phyloP scores from a whole-genome alignment of 139 green algal species.

The Coelastrella sp. region DNA sequence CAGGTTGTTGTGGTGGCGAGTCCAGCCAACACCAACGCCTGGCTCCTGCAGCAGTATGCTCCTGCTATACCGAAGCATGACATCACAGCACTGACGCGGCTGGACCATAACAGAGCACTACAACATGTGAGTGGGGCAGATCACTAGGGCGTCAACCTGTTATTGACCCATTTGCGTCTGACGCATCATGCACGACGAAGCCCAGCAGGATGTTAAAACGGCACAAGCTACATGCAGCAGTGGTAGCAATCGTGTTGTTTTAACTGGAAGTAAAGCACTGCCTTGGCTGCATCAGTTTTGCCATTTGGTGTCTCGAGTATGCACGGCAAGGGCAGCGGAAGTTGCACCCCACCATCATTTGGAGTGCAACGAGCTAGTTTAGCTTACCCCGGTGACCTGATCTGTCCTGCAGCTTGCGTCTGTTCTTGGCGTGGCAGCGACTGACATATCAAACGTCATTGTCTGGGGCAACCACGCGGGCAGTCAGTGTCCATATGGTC shows the following conservation, averaged over 20 bases:
- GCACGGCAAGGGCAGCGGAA: too few relatives aligned
- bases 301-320: too few relatives aligned
- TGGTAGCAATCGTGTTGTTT: too few relatives aligned
- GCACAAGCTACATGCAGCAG: too few relatives aligned
- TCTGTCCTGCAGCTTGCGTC: not conserved
- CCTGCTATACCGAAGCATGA: slow-evolving; percentile 7
- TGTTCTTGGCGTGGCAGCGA: not conserved
- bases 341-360: too few relatives aligned
- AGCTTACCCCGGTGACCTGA: not conserved
- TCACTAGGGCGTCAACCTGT: not conserved
- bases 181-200: too few relatives aligned
- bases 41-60: slow-evolving; percentile 11
- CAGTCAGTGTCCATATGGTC: slow-evolving; percentile 25
- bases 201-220: too few relatives aligned
- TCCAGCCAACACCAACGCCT: slow-evolving; percentile 36
- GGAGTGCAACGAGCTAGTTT: not conserved
- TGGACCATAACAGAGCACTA: slow-evolving; percentile 15
- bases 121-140: not conserved
- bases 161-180: too few relatives aligned
- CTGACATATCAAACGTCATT: not conserved
- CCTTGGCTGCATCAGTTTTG: too few relatives aligned
- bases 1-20: slow-evolving; percentile 26
- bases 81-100: slow-evolving; percentile 26
- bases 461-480: slow-evolving; percentile 25
- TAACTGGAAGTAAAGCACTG: too few relatives aligned